Percentiles rank a stretch among this genome's conserved stretches.
Evolutionary conservation across 768 basidiomycete genomes (phyloP).

Genomic region (Psilocybe tampanensis): DNA sequence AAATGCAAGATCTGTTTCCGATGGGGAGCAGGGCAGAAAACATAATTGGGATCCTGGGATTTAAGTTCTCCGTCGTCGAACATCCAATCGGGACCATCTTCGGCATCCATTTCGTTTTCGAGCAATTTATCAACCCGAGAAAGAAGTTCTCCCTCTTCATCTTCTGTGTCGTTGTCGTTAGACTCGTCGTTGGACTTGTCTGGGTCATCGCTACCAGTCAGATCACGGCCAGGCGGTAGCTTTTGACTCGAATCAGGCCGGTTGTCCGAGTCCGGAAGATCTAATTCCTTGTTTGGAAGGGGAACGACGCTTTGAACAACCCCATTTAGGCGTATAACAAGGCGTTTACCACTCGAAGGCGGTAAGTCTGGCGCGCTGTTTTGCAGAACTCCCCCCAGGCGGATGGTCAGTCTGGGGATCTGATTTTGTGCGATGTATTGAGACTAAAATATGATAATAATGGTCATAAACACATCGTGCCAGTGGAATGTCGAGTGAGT

Average conservation of each 20-base stretch:
- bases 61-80: conserved; percentile 5
- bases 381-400: not conserved
- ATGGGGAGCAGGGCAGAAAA: conserved; percentile 10
- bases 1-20: conserved; percentile 16
- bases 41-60: conserved; percentile 5
- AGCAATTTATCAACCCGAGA: not conserved
- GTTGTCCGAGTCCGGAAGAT: too few species aligned
- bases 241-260: too few species aligned
- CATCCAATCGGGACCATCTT: conserved; percentile 11
- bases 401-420: not conserved
- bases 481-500: too few species aligned
- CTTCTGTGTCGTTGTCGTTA: too few species aligned
- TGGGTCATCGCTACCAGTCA: too few species aligned
- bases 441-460: too few species aligned
- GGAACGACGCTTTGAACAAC: not conserved
- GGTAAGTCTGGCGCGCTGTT: not conserved
- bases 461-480: too few species aligned
- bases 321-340: not conserved
- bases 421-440: too few species aligned
- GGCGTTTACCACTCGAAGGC: not conserved
- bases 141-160: not conserved
- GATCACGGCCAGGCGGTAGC: too few species aligned
- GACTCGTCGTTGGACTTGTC: too few species aligned
- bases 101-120: not conserved
- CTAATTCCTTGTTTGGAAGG: too few species aligned